A percentile compares a stretch with the other conserved stretches of the same genome.
These are phyloP conservation scores for Starmera quercuum DNA, from an alignment of 805 yeast species.

Conservation along the genomic window DNA sequence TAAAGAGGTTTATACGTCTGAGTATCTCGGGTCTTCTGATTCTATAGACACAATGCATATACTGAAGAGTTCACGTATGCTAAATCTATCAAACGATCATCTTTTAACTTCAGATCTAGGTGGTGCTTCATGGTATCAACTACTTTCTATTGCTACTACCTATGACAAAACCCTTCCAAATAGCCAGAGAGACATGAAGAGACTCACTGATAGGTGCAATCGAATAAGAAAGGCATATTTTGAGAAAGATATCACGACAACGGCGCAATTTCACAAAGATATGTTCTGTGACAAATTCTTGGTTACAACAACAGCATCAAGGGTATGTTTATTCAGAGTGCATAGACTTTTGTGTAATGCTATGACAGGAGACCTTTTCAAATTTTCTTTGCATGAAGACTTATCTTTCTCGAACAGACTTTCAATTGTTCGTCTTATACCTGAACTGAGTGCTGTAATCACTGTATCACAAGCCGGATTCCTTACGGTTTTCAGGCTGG, in stretches of 20 bases:
- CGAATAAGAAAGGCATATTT: slow-evolving; percentile 10
- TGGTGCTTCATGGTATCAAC: slow-evolving; percentile 25
- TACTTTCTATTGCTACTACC: slow-evolving; percentile 18
- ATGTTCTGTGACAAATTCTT: slow-evolving; percentile 25
- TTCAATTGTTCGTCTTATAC: slow-evolving; percentile 25
- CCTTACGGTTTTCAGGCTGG: slow-evolving; percentile 34
- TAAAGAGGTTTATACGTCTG: slow-evolving; percentile 38
- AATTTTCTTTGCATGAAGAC: slow-evolving; percentile 16
- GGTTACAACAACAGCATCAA: slow-evolving; percentile 36
- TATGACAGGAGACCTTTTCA: slow-evolving; percentile 35
- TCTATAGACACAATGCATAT: slow-evolving; percentile 28
- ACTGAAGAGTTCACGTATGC: slow-evolving; percentile 30
- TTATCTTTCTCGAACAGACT: slow-evolving; percentile 16
- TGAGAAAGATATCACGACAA: slow-evolving; percentile 1
- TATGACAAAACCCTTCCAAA: slow-evolving; percentile 1
- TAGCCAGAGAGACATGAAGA: slow-evolving; percentile 6
- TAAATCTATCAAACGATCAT: slow-evolving; percentile 33
- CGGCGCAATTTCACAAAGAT: slow-evolving; percentile 21
- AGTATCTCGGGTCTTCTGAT: slow-evolving; percentile 33
- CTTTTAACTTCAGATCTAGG: slow-evolving; percentile 33
- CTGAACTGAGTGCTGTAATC: slow-evolving; percentile 31
- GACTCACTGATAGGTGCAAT: slow-evolving; percentile 19
- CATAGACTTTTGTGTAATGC: slow-evolving; percentile 41
- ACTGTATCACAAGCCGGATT: slow-evolving; percentile 37
- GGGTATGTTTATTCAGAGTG: slow-evolving; percentile 36